Evolutionary conservation across 176 grass and related monocot species (phyloP), one percentile per base, ranked within the genome.

Genomic region (Phoenix roebelenii): DNA sequence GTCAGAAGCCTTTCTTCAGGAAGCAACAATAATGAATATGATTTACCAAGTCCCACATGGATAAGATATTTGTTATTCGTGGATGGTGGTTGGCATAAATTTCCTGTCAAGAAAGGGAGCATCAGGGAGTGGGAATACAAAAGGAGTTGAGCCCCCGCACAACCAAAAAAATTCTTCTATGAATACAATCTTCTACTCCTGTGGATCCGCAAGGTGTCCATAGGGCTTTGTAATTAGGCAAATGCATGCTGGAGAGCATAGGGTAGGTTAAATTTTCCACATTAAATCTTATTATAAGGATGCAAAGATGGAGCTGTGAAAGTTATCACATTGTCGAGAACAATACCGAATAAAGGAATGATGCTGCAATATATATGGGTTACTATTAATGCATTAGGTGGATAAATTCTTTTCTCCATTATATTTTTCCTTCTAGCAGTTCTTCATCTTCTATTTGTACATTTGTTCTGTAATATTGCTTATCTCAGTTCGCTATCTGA

Each of bases 1-100:
- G 94, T 89, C 94, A 98, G 70, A 98, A 93, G 72, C 74, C 73
- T 57, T 93, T 98, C 50, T 72, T 89, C 61, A 85, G 75, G 81
- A 92, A 92, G 83, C 77, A 56, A 39, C 58, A 68, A 53, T 74
- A 57, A 74, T 57, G 55, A 61, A 54, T 50, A 65, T 35, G 18
- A 49, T 32, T 62, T 50, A 32, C 19, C 60, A 53, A 69, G 55
- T 22, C 49, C 16, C 25, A 26, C 61, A 78, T 54, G 19, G 61
- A 54, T 73, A 73, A 19, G 59, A 54, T 26, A 5, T 53, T 52
- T n/a, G 54, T 65, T 49, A 28, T 25, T 22, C 25, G 23, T 28
- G 49, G 55, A 16, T 44, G 10, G 1, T 44, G 35, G 35, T 44
- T 44, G 35, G 35, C 35, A 44, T 44, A 44, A 39, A 44, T 2